Evolutionary conservation across 768 basidiomycete species (phyloP).

Genomic region (Amanita muscaria): DNA sequence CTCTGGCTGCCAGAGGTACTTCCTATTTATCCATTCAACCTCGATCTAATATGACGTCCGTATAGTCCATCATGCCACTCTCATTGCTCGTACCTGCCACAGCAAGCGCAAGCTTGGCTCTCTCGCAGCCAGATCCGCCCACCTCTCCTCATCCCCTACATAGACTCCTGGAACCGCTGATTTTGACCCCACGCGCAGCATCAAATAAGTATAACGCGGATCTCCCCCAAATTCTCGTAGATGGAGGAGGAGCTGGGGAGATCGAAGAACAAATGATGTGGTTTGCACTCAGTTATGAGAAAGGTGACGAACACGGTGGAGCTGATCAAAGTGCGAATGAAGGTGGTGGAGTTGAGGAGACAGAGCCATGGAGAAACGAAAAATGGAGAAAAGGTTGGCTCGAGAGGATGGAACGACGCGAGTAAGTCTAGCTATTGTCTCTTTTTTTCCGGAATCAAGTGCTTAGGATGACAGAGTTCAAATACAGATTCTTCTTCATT

Average conservation of each 20-base stretch:
- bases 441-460: not conserved
- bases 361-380: slow-evolving; percentile 40
- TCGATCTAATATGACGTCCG: slow-evolving; percentile 1
- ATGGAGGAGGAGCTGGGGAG: slow-evolving; percentile 53
- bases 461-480: slow-evolving; percentile 39
- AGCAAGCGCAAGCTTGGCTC: slow-evolving; percentile 35
- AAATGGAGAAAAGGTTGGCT: slow-evolving; percentile 50
- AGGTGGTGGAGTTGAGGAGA: slow-evolving; percentile 18
- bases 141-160: slow-evolving; percentile 46
- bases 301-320: slow-evolving; percentile 20
- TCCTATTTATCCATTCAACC: slow-evolving; percentile 7
- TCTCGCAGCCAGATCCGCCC: slow-evolving; percentile 14
- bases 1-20: slow-evolving; percentile 70
- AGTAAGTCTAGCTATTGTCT: slow-evolving; percentile 29
- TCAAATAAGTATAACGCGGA: slow-evolving; percentile 56
- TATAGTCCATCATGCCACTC: slow-evolving; percentile 67
- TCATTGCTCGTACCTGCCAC: slow-evolving; percentile 46
- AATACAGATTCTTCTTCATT: slow-evolving; percentile 66
- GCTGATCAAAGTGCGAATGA: slow-evolving; percentile 9
- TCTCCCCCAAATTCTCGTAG: slow-evolving; percentile 49
- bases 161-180: slow-evolving; percentile 46
- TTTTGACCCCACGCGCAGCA: slow-evolving; percentile 48
- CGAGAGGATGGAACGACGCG: slow-evolving; percentile 59
- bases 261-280: slow-evolving; percentile 72
- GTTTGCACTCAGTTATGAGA: slow-evolving; percentile 61